Evolutionary conservation across 768 basidiomycete species (phyloP), one percentile per base, ranked within the genome.

Genomic region (Kwoniella newhampshirensis): DNA sequence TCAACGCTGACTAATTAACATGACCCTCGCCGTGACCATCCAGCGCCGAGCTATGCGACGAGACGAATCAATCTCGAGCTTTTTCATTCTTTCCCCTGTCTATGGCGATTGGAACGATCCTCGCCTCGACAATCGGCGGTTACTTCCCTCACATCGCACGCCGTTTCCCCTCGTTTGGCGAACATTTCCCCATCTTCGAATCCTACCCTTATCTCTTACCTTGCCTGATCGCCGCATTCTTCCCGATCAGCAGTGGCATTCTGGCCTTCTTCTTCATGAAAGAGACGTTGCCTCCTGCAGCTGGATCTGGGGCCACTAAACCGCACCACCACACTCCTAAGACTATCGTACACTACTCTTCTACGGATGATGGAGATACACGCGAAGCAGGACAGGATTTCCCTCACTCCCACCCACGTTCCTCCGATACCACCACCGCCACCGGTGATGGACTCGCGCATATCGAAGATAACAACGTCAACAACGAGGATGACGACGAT

Each of bases 1-100:
- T n/a, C n/a, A n/a, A n/a, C n/a, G n/a, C n/a, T n/a, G n/a, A n/a
- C n/a, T n/a, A n/a, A n/a, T n/a, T n/a, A n/a, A n/a, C n/a, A n/a
- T n/a, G n/a, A n/a, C n/a, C n/a, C n/a, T n/a, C n/a, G n/a, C n/a
- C n/a, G n/a, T n/a, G n/a, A n/a, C n/a, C 26, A 17, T 39, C 1
- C 41, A 71, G 69, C 11, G 64, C 66, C 32, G 69, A 71, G 44
- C 56, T 71, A 26, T 58, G 58, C 8, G 69, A 71, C 51, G 63
- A 62, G 54, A 68, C 66, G 48, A 71, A 71, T 50, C 59, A 67
- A 44, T 57, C 69, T 3, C 18, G 57, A 37, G 69, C 69, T 8
- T 66, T 71, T 51, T 66, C 66, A 25, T 61, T 67, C 51, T 71
- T 71, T 66, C 69, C 69, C 11, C 32, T 71, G 18, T 66, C 60